Base-by-base conservation (phyloP, 148 eudicot species). In the Talinum fruticosum region DNA sequence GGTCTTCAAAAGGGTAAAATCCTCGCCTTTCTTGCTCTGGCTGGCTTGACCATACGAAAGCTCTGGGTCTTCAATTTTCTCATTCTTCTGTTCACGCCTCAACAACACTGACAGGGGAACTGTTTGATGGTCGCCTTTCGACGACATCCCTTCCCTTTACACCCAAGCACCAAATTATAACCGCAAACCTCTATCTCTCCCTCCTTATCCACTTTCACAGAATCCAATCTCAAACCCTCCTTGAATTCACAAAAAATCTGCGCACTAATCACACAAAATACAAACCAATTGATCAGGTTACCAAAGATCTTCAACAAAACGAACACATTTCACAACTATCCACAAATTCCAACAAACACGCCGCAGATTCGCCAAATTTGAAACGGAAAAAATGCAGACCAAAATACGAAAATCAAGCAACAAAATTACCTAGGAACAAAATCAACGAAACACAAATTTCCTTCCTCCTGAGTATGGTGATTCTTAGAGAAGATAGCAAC, bases 21-120 rank as follows among this genome's bases (percentile, higher is more conserved):
- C 99, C 78, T 96, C 99, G 69, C 98, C 99, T 82, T 96, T 96
- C 79, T 93, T 96, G 82, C 92, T 90, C 83, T 96, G 99, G 74
- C 73, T 85, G 24, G 89, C 89, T 81, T 91, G 93, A 70, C 98
- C 99, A 80, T 87, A 87, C 13, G 35, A 76, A 72, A 90, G 78
- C 74, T 90, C 97, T 0, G 98, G 95, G 76, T 83, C 90, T 45
- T 96, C 99, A 37, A 88, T 80, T 81, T 87, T 93, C 87, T 96
- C 99, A 71, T 86, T 92, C n/a, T 89, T 90, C 77, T 90, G 80
- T 71, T 96, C 99, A 2, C 98, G 89, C 73, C 90, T 90, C 61
- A 96, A 82, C 79, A 96, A 86, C 76, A 91, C 93, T 16, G 97
- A 91, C 75, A 96, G 89, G 19, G 99, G 92, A 72, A 96, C 87